Evolutionary conservation across 805 yeast species (phyloP).

Genomic region (Priceomyces castillae): DNA sequence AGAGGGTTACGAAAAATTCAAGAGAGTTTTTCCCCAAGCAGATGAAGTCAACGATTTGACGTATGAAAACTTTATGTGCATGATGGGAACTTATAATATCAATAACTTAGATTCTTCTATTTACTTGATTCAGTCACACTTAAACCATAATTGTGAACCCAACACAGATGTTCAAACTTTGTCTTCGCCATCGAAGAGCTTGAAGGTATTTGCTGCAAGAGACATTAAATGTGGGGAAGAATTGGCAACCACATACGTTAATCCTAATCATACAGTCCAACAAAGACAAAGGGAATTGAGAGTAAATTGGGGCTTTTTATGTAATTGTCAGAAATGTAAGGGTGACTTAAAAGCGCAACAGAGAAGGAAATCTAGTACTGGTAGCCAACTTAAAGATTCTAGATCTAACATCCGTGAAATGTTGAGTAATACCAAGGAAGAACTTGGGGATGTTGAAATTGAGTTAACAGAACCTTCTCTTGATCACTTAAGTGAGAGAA

Average conservation of each 20-base stretch:
- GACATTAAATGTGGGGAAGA: slow-evolving; percentile 65
- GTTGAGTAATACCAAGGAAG: slow-evolving; percentile 40
- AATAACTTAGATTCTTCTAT: slow-evolving; percentile 67
- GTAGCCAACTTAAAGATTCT: slow-evolving; percentile 16
- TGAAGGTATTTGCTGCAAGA: slow-evolving; percentile 58
- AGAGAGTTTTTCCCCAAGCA: slow-evolving; percentile 44
- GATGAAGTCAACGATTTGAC: slow-evolving; percentile 25
- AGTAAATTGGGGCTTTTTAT: slow-evolving; percentile 77
- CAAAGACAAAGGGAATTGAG: slow-evolving; percentile 65
- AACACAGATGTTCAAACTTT: slow-evolving; percentile 53
- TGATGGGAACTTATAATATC: slow-evolving; percentile 71
- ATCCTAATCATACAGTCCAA: slow-evolving; percentile 58
- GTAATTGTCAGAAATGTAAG: slow-evolving; percentile 65
- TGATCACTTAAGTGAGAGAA: slow-evolving; percentile 38
- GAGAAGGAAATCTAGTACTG: slow-evolving; percentile 43
- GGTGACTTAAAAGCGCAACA: slow-evolving; percentile 47
- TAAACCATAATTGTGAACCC: slow-evolving; percentile 77
- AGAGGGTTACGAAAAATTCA: slow-evolving; percentile 51
- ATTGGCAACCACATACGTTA: slow-evolving; percentile 65
- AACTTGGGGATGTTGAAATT: slow-evolving; percentile 35
- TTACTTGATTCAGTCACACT: slow-evolving; percentile 61
- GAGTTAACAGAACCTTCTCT: slow-evolving; percentile 46
- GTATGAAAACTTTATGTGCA: slow-evolving; percentile 55
- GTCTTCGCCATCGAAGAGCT: slow-evolving; percentile 46
- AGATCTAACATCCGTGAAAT: slow-evolving; percentile 45